Percentiles rank a stretch among this genome's conserved stretches.
Conservation (phyloP, 495 filamentous ascomycete genomes). For the Pyronema omphalodes region DNA sequence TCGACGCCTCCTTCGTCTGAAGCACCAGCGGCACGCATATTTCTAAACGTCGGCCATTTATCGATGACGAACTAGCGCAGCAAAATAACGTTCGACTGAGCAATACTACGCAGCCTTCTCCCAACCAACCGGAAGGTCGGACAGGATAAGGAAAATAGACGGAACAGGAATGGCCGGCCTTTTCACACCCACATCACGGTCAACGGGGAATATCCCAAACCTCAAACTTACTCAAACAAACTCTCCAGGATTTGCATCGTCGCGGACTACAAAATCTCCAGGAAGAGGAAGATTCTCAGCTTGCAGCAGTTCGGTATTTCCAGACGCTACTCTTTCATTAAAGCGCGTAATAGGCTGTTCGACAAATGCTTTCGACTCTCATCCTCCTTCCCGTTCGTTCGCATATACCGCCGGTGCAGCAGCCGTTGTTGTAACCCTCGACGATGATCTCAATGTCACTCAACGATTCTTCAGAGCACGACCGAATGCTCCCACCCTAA, state of each 20-base stretch:
- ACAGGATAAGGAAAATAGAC: neutral
- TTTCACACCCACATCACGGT: conserved; percentile 19
- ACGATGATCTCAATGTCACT: conserved; percentile 46
- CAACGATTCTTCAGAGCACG: conserved; percentile 84
- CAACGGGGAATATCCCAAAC: conserved; percentile 18
- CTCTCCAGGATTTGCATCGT: conserved; percentile 47
- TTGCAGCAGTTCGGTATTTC: conserved; percentile 15
- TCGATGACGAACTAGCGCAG: conserved; percentile 1
- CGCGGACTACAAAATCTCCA: conserved; percentile 26
- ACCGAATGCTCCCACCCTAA: conserved; percentile 49
- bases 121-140: neutral
- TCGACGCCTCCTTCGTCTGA: no score
- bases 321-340: conserved; percentile 40
- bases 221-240: conserved; percentile 66
- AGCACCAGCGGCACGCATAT: no score
- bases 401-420: conserved; percentile 83
- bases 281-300: conserved; percentile 26
- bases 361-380: conserved; percentile 69
- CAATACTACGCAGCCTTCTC: neutral
- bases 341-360: conserved; percentile 68
- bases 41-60: neutral
- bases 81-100: neutral
- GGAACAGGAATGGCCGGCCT: conserved; percentile 21
- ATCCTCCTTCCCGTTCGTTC: conserved; percentile 51
- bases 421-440: conserved; percentile 72